Conservation (phyloP, 2,329 filamentous ascomycete species). For the Thyridium curvatum region DNA sequence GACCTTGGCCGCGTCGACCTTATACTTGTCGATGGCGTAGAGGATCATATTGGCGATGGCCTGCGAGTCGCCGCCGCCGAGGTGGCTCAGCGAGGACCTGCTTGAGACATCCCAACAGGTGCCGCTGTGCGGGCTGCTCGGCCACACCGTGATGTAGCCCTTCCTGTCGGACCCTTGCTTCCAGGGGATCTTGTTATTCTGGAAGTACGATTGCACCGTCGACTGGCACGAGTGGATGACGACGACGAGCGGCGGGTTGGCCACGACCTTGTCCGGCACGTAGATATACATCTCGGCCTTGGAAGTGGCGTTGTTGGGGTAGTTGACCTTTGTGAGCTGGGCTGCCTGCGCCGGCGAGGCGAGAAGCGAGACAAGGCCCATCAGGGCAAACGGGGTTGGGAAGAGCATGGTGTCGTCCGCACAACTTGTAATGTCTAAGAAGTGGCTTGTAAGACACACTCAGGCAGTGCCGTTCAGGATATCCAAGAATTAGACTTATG, state of each 20-base stretch:
- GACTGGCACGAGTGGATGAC: constrained; percentile 32
- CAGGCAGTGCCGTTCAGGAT: too few relatives aligned
- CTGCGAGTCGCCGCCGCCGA: constrained; percentile 26
- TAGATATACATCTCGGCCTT: constrained; percentile 29
- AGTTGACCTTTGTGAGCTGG: constrained; percentile 25
- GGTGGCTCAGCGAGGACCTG: constrained; percentile 24
- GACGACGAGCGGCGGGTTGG: constrained; percentile 25
- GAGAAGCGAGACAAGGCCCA: constrained; percentile 10
- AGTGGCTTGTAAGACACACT: too few relatives aligned
- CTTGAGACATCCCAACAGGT: constrained; percentile 53
- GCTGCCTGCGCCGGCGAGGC: constrained; percentile 16
- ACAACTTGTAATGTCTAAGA: not conserved
- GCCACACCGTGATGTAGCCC: constrained; percentile 41
- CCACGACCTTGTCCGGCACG: constrained; percentile 25
- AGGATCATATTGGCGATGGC: constrained; percentile 30
- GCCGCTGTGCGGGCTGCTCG: constrained; percentile 39
- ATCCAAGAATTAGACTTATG: too few relatives aligned
- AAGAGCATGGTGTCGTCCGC: constrained; percentile 14
- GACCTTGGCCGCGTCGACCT: constrained; percentile 19
- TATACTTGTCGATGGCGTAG: constrained; percentile 22
- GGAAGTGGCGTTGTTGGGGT: constrained; percentile 26
- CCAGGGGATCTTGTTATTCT: constrained; percentile 28
- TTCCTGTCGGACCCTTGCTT: constrained; percentile 23
- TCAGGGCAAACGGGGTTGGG: constrained; percentile 8
- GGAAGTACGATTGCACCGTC: constrained; percentile 25